A percentile compares a stretch with the other conserved stretches of the same genome.
phyloP scores from a whole-genome alignment of 345 rosid species.

The Viola odorata region DNA sequence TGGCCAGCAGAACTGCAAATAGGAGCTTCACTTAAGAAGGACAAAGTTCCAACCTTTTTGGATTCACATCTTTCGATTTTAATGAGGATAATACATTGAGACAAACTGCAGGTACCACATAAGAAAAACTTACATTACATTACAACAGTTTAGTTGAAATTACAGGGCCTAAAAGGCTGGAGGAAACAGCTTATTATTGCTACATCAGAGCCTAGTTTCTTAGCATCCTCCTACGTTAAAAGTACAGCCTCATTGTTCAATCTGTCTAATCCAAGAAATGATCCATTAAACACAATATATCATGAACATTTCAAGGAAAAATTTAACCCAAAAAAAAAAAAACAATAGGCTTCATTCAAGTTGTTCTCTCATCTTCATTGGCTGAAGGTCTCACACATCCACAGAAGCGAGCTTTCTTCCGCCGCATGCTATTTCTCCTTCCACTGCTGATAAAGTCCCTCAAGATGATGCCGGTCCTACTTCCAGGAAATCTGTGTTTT shows the following conservation, averaged over 20 bases:
- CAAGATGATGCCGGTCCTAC: slow-evolving; percentile 48
- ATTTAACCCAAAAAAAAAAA: slow-evolving; percentile 1
- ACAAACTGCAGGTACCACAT: not conserved
- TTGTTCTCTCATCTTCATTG: slow-evolving; percentile 36
- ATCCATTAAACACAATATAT: slow-evolving; percentile 5
- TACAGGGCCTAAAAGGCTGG: slow-evolving; percentile 13
- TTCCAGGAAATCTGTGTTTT: slow-evolving; percentile 31
- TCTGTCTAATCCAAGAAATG: slow-evolving; percentile 13
- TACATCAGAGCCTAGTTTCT: slow-evolving; percentile 19
- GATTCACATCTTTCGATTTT: too few relatives aligned
- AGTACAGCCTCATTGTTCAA: slow-evolving; percentile 3
- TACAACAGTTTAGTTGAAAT: not conserved
- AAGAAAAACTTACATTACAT: slow-evolving; percentile 7
- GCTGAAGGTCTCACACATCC: slow-evolving; percentile 61
- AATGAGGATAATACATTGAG: too few relatives aligned
- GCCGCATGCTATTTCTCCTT: slow-evolving; percentile 36
- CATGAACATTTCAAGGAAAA: slow-evolving; percentile 1
- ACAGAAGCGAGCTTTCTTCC: slow-evolving; percentile 62
- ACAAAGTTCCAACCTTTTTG: too few relatives aligned
- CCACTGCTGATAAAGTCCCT: slow-evolving; percentile 64
- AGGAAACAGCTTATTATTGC: slow-evolving; percentile 26
- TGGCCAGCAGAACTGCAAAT: not conserved
- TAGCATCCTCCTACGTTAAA: slow-evolving; percentile 16
- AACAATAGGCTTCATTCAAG: not conserved
- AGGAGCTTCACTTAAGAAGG: not conserved